phyloP scores from a whole-genome alignment of 2,329 filamentous ascomycete species.

The Colletotrichum lini region DNA sequence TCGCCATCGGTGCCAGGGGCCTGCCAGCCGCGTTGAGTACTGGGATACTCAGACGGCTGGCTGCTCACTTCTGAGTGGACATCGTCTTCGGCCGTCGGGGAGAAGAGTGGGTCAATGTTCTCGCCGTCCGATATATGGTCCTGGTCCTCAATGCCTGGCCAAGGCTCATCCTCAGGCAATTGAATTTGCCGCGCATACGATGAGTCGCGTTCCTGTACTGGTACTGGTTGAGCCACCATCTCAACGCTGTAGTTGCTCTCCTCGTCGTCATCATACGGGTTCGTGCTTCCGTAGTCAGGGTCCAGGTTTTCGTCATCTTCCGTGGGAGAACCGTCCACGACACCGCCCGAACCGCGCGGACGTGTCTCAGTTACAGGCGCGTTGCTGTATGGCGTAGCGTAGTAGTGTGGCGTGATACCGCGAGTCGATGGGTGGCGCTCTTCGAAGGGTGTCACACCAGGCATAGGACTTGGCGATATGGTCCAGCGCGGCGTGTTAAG shows the following conservation, averaged over 20 bases:
- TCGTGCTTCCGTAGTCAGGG: constrained; percentile 48
- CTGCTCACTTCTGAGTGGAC: constrained; percentile 59
- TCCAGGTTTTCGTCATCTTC: constrained; percentile 50
- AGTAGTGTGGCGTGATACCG: constrained; percentile 74
- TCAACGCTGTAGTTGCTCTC: constrained; percentile 49
- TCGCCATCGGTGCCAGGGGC: constrained; percentile 45
- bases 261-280: constrained; percentile 48
- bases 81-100: constrained; percentile 47
- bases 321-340: constrained; percentile 45
- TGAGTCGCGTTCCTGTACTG: constrained; percentile 41
- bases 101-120: constrained; percentile 62
- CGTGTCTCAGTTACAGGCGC: constrained; percentile 63
- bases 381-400: constrained; percentile 82
- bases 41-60: constrained; percentile 70
- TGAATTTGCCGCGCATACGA: constrained; percentile 51
- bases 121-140: constrained; percentile 64
- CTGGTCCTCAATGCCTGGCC: constrained; percentile 70
- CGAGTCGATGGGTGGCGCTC: constrained; percentile 55
- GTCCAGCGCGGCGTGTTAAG: constrained; percentile 71
- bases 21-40: constrained; percentile 61
- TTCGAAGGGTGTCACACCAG: constrained; percentile 48
- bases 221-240: constrained; percentile 45
- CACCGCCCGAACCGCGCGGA: constrained; percentile 37
- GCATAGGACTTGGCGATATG: constrained; percentile 61
- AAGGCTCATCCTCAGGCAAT: constrained; percentile 68